phyloP scores from a whole-genome alignment of 2,329 filamentous ascomycete genomes.

The Venturia aucupariae region DNA sequence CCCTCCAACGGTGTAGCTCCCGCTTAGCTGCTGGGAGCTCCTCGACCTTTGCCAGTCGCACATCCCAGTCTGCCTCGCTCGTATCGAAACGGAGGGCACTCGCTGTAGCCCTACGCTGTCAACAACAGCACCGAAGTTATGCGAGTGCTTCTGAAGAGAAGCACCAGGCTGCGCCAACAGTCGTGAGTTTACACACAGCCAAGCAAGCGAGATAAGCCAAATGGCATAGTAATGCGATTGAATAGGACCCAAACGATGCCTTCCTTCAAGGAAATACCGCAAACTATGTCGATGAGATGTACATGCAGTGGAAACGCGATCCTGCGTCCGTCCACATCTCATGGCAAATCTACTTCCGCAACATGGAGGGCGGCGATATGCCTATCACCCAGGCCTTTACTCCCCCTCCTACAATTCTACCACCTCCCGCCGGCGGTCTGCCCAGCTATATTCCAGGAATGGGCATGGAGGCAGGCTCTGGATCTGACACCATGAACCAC shows the following conservation, averaged over 20 bases:
- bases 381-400: constrained; percentile 95
- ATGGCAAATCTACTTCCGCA: constrained; percentile 99
- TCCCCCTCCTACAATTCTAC: constrained; percentile 85
- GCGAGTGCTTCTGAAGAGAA: constrained; percentile 47
- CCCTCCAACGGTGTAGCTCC: constrained; percentile 55
- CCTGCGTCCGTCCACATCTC: constrained; percentile 91
- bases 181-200: constrained; percentile 15
- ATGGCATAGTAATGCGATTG: constrained; percentile 16
- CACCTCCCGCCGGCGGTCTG: constrained; percentile 68
- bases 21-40: constrained; percentile 51
- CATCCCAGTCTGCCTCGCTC: constrained; percentile 28
- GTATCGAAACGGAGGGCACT: constrained; percentile 40
- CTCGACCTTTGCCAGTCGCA: constrained; percentile 32
- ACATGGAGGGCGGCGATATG: constrained; percentile 98
- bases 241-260: constrained; percentile 77
- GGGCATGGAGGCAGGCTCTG: constrained; percentile 55
- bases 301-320: constrained; percentile 92
- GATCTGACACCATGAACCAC: constrained; percentile 85
- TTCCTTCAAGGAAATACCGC: constrained; percentile 95
- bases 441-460: constrained; percentile 61
- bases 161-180: constrained; percentile 20
- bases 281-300: constrained; percentile 99
- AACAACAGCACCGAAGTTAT: constrained; percentile 44
- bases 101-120: constrained; percentile 36
- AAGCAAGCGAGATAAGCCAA: constrained; percentile 5